Percentiles rank a stretch among this genome's conserved stretches.
Evolutionary conservation across 2,329 filamentous ascomycete species (phyloP).

Genomic region (Endoconidiophora polonica): DNA sequence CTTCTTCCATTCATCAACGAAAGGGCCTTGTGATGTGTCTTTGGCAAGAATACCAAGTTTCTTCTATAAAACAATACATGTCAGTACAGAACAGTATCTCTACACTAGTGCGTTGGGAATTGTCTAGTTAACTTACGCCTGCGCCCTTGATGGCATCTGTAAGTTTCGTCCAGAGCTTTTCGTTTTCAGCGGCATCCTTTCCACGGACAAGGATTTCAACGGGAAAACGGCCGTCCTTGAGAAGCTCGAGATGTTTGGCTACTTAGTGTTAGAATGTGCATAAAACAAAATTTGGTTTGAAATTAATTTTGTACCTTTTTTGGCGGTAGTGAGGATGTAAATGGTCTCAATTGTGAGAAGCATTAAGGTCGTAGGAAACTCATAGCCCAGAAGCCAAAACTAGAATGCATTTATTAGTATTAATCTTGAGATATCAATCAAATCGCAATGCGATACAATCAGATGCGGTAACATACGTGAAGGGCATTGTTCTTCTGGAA

Average conservation of each 20-base stretch:
- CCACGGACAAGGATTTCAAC: conserved; percentile 83
- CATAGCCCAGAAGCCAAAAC: conserved; percentile 98
- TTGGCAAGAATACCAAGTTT: conserved; percentile 80
- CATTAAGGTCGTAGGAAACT: conserved; percentile 92
- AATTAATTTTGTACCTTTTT: conserved; percentile 56
- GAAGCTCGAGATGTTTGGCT: conserved; percentile 84
- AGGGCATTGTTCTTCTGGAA: conserved; percentile 95
- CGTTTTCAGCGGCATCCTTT: conserved; percentile 82
- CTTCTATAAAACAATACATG: conserved; percentile 35
- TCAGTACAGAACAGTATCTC: not conserved
- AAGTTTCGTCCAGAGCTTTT: conserved; percentile 74
- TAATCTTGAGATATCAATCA: not conserved
- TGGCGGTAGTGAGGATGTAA: conserved; percentile 87
- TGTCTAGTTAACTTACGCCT: conserved; percentile 43
- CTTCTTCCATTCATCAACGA: conserved; percentile 93
- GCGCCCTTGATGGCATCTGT: conserved; percentile 73
- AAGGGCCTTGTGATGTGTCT: conserved; percentile 70
- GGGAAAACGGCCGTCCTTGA: conserved; percentile 83
- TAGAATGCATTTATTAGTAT: conserved; percentile 23
- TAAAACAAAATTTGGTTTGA: not conserved
- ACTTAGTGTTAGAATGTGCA: conserved; percentile 10
- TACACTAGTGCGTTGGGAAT: not conserved
- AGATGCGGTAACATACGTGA: conserved; percentile 45
- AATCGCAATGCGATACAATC: not conserved
- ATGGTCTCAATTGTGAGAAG: conserved; percentile 76